Evolutionary conservation across 2,329 filamentous ascomycete genomes (phyloP).

Genomic region (Diaporthe sp.): DNA sequence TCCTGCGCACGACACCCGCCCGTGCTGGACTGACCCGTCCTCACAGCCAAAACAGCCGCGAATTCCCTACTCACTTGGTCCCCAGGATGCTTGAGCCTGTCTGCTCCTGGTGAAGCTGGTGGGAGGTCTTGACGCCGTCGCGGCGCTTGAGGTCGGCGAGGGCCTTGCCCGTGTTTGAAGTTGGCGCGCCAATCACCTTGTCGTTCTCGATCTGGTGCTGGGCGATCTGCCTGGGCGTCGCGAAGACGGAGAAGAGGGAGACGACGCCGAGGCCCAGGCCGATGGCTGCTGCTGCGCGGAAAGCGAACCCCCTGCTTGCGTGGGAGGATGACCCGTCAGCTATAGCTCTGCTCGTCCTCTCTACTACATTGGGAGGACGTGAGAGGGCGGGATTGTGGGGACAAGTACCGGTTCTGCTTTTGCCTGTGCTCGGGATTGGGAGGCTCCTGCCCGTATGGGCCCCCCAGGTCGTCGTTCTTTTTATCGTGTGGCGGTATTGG

Average conservation of each 20-base stretch:
- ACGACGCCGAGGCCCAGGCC: constrained; percentile 16
- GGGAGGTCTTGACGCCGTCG: constrained; percentile 32
- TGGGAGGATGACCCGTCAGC: not conserved
- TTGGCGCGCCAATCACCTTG: constrained; percentile 30
- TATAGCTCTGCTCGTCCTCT: not conserved
- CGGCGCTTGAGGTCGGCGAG: constrained; percentile 31
- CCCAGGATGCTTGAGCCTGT: constrained; percentile 32
- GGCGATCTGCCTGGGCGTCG: constrained; percentile 31
- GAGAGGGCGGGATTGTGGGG: too few relatives aligned
- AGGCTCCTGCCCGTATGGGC: constrained; percentile 32
- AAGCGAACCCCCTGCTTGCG: constrained; percentile 26
- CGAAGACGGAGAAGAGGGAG: constrained; percentile 27
- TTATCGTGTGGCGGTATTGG: constrained; percentile 34
- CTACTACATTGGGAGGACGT: too few relatives aligned
- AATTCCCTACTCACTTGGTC: not conserved
- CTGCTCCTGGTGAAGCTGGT: constrained; percentile 36
- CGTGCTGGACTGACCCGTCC: not conserved
- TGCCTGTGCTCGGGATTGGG: constrained; percentile 32
- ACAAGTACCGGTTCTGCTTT: constrained; percentile 12
- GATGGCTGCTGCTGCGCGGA: constrained; percentile 23
- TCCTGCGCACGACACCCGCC: not conserved
- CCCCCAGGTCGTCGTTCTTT: constrained; percentile 35
- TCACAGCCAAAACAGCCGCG: not conserved
- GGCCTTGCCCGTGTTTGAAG: constrained; percentile 30
- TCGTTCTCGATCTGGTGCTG: constrained; percentile 38